Base-by-base conservation (phyloP, 768 basidiomycete genomes). In the Podaxis mareebaensis region DNA sequence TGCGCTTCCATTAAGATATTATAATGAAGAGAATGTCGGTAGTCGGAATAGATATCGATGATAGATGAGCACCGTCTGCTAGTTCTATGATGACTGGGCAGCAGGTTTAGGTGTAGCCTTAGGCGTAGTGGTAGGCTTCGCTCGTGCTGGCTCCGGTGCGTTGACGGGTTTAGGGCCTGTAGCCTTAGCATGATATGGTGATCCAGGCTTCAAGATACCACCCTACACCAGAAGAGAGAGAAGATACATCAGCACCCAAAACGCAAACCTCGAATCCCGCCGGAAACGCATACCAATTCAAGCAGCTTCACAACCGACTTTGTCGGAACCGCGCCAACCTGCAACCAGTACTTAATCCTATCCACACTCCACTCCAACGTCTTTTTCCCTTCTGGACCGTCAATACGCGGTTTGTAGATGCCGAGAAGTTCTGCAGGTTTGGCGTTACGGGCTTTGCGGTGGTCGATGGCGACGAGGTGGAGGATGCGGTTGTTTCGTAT, bases 341-440 rank as follows among this genome's bases (percentile, higher is more conserved):
- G 82, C 42, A 98, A 75, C 96, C 96, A 99, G 71, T 92, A 94
- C 63, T 83, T 82, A 73, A 99, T 93, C 72, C 96, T 86, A 68
- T 92, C 89, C 26, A 90, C 88, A 74, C 94, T 95, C 95, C 96
- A 98, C 68, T 89, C 84, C 61, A 98, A 80, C 38, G 84, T 87
- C 76, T 95, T 96, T 67, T 85, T 81, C 24, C 78, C 74, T 63
- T 80, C 74, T 40, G 80, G 83, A 17, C 72, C 79, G 55, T 74
- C 74, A 52, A 85, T 75, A 66, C 82, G 86, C 3, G 93, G 95
- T 74, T 93, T 81, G 78, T 91, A 97, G 53, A 91, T 81, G 36
- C 95, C 96, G 53, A 99, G 78, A 42, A 88, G 83, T 76, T 99
- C 96, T 68, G 92, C 83, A 12, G 96, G 96, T 71, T 87, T 88